Evolutionary conservation across 129 eudicot genomes (phyloP), one percentile per base, ranked within the genome.

Genomic region (Glebionis coronaria): DNA sequence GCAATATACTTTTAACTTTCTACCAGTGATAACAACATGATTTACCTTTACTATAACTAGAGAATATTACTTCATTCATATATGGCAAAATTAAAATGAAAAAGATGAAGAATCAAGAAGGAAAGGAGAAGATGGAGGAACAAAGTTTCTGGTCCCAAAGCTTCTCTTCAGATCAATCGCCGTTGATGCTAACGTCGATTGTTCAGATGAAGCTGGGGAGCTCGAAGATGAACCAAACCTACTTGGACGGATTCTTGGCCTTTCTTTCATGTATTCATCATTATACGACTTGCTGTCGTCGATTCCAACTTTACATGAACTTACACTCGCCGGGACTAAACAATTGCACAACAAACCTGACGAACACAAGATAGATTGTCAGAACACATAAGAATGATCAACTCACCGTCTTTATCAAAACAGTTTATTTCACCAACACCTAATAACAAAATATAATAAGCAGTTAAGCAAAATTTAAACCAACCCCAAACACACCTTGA

Each of bases 281-380:
- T 72, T 35, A 23, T 10, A 75, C 58, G 49, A 19, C 54, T 38
- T 61, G 44, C 78, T 76, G 38, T 79, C 82, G 58, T 79, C 88
- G 18, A 57, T 76, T 56, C 93, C 74, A 61, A 88, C 84, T 78
- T 80, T 85, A 12, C 88, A 79, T 4, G 87, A 65, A 19, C 81
- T 78, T 57, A 87, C 60, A 61, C 73, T 82, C 63, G 63, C 78
- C 44, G 97, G 97, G 40, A 88, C 73, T 9, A 91, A 76, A 44
- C 97, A 83, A 16, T 85, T 74, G 85, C 96, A 91, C 28, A 82
- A 49, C n/a, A 79, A 75, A 44, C 95, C 95, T 91, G 44, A 38
- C 10, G 2, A 13, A 21, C 47, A 58, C 13, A 15, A 3, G 11
- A 20, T 13, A 28, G 65, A 57, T 16, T 74, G 52, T 67, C n/a